Percentiles rank a stretch among this genome's conserved stretches.
Evolutionary conservation across 176 grass and related monocot genomes (phyloP).

Genomic region (Elaeis guineensis): DNA sequence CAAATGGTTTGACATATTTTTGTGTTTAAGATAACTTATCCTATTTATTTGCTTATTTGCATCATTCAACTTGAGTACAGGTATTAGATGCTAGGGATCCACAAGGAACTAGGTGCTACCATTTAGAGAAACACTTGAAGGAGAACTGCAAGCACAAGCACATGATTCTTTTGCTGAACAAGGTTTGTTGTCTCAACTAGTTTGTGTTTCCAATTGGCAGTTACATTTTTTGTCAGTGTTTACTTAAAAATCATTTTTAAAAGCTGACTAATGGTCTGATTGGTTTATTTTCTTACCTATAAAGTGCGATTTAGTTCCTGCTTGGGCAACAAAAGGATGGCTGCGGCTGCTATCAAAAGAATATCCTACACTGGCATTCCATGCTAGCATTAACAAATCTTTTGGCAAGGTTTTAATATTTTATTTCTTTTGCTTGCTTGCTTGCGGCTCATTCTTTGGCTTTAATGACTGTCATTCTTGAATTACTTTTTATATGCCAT

Average conservation of each 20-base stretch:
- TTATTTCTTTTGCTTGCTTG: background rate
- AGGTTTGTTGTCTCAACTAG: conserved; percentile 30
- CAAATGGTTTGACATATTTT: too few relatives aligned
- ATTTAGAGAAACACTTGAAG: conserved; percentile 92
- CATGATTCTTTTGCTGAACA: conserved; percentile 87
- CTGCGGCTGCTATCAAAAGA: conserved; percentile 65
- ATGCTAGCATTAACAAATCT: conserved; percentile 88
- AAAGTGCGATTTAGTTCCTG: conserved; percentile 91
- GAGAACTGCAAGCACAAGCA: conserved; percentile 89
- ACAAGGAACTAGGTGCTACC: conserved; percentile 88
- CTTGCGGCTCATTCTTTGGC: background rate
- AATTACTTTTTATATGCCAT: background rate
- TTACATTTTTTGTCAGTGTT: too few relatives aligned
- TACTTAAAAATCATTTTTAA: too few relatives aligned
- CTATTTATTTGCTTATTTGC: conserved; percentile 12
- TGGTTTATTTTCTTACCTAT: conserved; percentile 1
- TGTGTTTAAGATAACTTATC: background rate
- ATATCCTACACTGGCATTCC: conserved; percentile 90
- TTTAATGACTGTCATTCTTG: background rate
- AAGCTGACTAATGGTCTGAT: conserved; percentile 13
- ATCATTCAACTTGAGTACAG: conserved; percentile 10
- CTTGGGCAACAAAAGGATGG: conserved; percentile 98
- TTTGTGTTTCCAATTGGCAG: too few relatives aligned
- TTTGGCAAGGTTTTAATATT: conserved; percentile 73
- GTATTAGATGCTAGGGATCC: conserved; percentile 96